Conservation (phyloP, 116 monocot species). For the Papilionanthe hybrid region DNA sequence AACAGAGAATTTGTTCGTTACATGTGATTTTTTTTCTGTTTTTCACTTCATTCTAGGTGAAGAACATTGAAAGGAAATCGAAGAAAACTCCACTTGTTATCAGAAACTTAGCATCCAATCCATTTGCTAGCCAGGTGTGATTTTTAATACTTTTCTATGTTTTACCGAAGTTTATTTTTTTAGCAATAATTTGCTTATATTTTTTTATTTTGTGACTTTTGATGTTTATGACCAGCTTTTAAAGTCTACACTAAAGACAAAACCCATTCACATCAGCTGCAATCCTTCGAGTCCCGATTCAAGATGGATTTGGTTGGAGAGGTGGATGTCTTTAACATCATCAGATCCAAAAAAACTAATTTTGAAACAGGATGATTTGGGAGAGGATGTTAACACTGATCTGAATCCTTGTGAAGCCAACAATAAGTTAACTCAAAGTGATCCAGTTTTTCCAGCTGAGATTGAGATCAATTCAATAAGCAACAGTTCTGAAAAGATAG, state of each 20-base stretch:
- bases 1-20: not conserved
- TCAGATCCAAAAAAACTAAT: not conserved
- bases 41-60: not conserved
- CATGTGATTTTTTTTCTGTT: not conserved
- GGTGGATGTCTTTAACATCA: constrained; percentile 25
- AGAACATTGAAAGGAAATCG: constrained; percentile 14
- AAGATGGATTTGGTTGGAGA: constrained; percentile 63
- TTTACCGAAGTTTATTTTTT: not conserved
- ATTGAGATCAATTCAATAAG: not conserved
- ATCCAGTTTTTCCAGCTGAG: not conserved
- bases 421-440: not conserved
- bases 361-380: not conserved
- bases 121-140: constrained; percentile 68
- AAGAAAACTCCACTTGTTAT: constrained; percentile 24
- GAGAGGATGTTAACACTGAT: not conserved
- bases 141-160: not conserved
- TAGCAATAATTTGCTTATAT: not conserved
- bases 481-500: constrained; percentile 2
- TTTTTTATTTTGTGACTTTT: not conserved
- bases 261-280: constrained; percentile 56
- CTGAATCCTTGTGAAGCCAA: constrained; percentile 5
- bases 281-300: constrained; percentile 69
- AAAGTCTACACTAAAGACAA: constrained; percentile 48
- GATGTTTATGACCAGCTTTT: constrained; percentile 38
- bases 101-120: constrained; percentile 54